Evolutionary conservation across 176 grass and related monocot genomes (phyloP).

Genomic region (Musa itinerans): DNA sequence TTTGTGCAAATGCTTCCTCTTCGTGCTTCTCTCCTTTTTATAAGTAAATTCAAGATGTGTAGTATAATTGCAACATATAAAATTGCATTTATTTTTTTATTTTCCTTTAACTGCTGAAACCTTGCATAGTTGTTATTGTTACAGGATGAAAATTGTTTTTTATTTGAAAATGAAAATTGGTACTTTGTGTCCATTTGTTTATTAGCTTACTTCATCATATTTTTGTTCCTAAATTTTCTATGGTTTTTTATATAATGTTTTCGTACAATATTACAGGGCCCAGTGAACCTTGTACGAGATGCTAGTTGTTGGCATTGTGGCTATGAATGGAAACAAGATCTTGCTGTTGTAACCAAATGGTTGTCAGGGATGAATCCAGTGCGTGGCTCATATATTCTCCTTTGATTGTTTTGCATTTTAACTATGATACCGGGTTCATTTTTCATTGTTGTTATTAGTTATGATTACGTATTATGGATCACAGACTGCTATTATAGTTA

Average conservation of each 20-base stretch:
- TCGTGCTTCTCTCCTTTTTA: background rate
- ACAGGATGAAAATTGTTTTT: background rate
- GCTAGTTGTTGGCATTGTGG: constrained; percentile 77
- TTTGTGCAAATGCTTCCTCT: background rate
- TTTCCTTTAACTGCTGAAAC: background rate
- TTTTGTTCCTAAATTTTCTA: background rate
- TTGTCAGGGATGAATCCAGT: constrained; percentile 79
- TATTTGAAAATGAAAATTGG: too few relatives aligned
- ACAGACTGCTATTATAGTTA: background rate
- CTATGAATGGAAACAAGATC: constrained; percentile 96
- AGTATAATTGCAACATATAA: background rate
- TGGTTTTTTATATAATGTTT: background rate
- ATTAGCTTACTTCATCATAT: too few relatives aligned
- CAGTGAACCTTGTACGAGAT: constrained; percentile 85
- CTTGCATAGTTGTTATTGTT: background rate
- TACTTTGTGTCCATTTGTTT: background rate
- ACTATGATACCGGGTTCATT: background rate
- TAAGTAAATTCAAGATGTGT: background rate
- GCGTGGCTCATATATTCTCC: constrained; percentile 3
- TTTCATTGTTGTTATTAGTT: background rate
- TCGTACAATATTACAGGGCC: constrained; percentile 47
- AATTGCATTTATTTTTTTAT: background rate
- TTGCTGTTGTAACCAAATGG: constrained; percentile 98
- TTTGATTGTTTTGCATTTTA: background rate
- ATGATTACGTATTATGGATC: background rate